Evolutionary conservation across 2,329 filamentous ascomycete genomes (phyloP).

Genomic region (Microascus cirrosus): DNA sequence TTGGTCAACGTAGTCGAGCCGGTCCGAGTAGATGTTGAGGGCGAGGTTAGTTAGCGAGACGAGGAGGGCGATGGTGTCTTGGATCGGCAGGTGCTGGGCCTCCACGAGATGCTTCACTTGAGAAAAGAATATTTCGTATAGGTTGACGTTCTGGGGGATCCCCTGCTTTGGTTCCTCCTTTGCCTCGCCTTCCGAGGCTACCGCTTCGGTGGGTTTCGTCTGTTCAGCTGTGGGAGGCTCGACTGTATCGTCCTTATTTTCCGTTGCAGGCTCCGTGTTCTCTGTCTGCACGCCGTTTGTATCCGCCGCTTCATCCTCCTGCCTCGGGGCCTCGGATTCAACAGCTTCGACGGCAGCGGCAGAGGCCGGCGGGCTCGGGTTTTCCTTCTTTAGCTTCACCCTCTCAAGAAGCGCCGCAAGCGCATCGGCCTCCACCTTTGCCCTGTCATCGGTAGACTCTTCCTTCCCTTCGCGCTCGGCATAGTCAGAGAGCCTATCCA

Average conservation of each 20-base stretch:
- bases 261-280: background rate
- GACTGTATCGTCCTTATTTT: slow-evolving; percentile 11
- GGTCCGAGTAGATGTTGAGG: slow-evolving; percentile 88
- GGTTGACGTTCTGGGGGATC: slow-evolving; percentile 68
- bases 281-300: slow-evolving; percentile 18
- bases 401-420: slow-evolving; percentile 68
- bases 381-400: slow-evolving; percentile 56
- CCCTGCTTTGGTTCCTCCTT: slow-evolving; percentile 19
- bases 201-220: slow-evolving; percentile 24
- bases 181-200: slow-evolving; percentile 34
- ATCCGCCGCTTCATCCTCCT: slow-evolving; percentile 15
- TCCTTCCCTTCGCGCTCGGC: slow-evolving; percentile 77
- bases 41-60: slow-evolving; percentile 92
- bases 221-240: slow-evolving; percentile 19
- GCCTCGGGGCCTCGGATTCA: slow-evolving; percentile 3
- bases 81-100: slow-evolving; percentile 80
- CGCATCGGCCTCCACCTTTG: slow-evolving; percentile 75
- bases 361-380: slow-evolving; percentile 10
- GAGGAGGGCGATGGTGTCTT: slow-evolving; percentile 85
- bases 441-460: slow-evolving; percentile 58
- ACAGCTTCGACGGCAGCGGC: slow-evolving; percentile 4
- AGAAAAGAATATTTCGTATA: slow-evolving; percentile 96
- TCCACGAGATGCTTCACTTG: slow-evolving; percentile 92
- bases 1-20: slow-evolving; percentile 90
- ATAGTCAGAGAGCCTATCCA: slow-evolving; percentile 92